A percentile compares a stretch with the other conserved stretches of the same genome.
Conservation (phyloP, 2,329 filamentous ascomycete species). For the Aureobasidium namibiae region DNA sequence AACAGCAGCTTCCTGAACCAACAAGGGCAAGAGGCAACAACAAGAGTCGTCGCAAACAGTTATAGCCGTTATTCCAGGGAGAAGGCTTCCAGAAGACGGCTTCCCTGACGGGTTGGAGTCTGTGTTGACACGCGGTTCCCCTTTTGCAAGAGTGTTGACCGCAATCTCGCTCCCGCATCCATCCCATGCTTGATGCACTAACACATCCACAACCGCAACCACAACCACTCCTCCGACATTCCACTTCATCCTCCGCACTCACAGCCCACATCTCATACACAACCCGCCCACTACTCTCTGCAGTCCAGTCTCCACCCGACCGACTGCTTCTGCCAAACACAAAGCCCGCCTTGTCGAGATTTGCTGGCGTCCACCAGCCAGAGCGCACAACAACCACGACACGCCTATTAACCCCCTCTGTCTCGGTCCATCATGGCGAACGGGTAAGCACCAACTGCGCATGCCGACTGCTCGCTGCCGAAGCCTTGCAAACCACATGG, state of each 20-base stretch:
- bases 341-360: background rate
- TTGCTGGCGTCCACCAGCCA: background rate
- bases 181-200: too few relatives aligned
- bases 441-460: background rate
- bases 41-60: background rate
- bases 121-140: slow-evolving; percentile 10
- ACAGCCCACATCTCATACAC: background rate
- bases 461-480: background rate
- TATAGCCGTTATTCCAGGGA: background rate
- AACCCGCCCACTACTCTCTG: background rate
- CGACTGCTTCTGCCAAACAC: background rate
- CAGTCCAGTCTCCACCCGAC: background rate
- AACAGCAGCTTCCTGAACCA: background rate
- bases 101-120: background rate
- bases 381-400: background rate
- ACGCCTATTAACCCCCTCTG: background rate
- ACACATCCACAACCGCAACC: too few relatives aligned
- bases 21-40: background rate
- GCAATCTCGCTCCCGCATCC: slow-evolving; percentile 4
- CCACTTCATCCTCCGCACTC: background rate
- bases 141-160: slow-evolving; percentile 10
- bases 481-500: background rate
- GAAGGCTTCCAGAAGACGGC: slow-evolving; percentile 1
- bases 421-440: background rate
- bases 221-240: background rate